These are phyloP conservation scores for Rubia occidens DNA, from an alignment of 305 asterid genomes.

Conservation along the genomic window DNA sequence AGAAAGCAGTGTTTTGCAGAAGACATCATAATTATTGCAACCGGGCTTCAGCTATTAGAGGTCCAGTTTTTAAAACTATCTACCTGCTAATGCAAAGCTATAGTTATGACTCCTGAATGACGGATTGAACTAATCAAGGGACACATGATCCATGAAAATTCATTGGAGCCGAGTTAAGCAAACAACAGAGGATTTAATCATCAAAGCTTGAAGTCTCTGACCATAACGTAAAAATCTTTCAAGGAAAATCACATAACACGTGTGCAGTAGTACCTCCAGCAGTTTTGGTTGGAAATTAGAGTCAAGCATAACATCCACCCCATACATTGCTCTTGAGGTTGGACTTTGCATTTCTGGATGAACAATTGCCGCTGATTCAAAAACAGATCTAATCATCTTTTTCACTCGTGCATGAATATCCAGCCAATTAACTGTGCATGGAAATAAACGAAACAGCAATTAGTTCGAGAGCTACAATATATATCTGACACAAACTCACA, in stretches of 20 bases:
- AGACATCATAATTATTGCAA: neutral
- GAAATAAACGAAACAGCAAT: neutral
- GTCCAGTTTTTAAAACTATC: neutral
- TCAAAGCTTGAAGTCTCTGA: neutral
- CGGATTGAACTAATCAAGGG: neutral
- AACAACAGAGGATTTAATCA: no score
- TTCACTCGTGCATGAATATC: conserved; percentile 72
- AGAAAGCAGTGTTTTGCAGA: neutral
- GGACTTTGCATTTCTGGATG: conserved; percentile 95
- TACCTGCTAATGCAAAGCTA: neutral
- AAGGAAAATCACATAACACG: no score
- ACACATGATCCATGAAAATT: neutral
- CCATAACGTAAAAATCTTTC: neutral
- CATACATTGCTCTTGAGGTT: conserved; percentile 90
- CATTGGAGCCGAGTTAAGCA: neutral
- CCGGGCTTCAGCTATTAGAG: neutral
- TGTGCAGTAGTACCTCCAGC: conserved; percentile 51
- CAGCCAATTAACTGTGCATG: conserved; percentile 67
- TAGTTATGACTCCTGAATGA: neutral
- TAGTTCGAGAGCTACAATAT: conserved; percentile 5
- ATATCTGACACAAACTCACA: conserved; percentile 8
- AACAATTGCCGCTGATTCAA: conserved; percentile 75
- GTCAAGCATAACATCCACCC: conserved; percentile 94
- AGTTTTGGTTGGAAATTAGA: conserved; percentile 61
- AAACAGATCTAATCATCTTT: conserved; percentile 71